Evolutionary conservation across 1,139 yeast species (phyloP), one percentile per base, ranked within the genome.

Genomic region (Arxiozyma bovina): DNA sequence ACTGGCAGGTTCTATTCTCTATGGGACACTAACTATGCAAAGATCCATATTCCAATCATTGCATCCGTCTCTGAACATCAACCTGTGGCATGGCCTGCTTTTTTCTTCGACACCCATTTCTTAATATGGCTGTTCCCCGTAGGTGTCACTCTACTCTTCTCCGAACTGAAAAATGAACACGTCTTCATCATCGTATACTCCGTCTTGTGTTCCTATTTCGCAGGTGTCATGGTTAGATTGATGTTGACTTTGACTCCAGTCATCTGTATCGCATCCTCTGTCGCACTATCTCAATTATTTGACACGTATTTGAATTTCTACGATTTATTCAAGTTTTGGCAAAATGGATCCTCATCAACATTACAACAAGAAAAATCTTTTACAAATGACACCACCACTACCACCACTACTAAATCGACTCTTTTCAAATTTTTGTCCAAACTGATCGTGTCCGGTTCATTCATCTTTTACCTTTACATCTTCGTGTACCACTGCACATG

Each of bases 31-130:
- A 87, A 81, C 69, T 94, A 94, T 67, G 99, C 99, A 59, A 93
- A 90, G 76, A 87, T 93, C 61, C 99, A 94, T 70, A 94, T 94
- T 65, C 99, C 99, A 53, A 94, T 94, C 69, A 94, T 94, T 73
- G 99, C 99, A 1, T 91, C 98, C 2, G 99, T 94, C 52, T 88
- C 96, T 17, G 99, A 94, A 74, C 99, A 94, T 77, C 99, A 94
- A 76, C 99, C 99, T 57, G 93, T 99, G 25, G 96, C 99, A 15
- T 94, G 99, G 99, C 96, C 99, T 17, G 83, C 97, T 12, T 94
- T 93, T 73, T 93, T 89, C 79, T 89, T 93, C 70, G 99, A 94
- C 71, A 85, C 94, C 52, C 87, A 84, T 65, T 81, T 93, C 77
- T 77, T 94, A 73, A 87, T 93, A 64, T 94, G 99, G 99, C 78